Evolutionary conservation across 2,329 filamentous ascomycete genomes (phyloP).

Genomic region (Diaporthe sp.): DNA sequence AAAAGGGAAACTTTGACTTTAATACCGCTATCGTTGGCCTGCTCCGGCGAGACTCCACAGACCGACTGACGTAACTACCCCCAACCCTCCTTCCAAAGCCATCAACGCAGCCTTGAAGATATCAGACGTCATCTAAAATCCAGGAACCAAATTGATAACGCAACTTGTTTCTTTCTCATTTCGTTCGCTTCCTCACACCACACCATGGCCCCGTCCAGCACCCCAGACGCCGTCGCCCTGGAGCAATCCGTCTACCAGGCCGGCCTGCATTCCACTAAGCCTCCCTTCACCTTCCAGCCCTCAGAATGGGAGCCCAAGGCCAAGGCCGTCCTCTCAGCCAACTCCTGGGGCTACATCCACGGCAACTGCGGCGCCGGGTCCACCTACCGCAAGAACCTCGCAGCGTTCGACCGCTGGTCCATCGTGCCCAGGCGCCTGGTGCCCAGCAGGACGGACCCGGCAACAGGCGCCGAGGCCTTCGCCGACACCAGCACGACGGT

Average conservation of each 20-base stretch:
- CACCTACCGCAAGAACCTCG: slow-evolving; percentile 40
- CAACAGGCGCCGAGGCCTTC: slow-evolving; percentile 20
- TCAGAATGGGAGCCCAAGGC: slow-evolving; percentile 39
- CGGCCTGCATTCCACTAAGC: slow-evolving; percentile 36
- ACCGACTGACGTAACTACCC: background rate
- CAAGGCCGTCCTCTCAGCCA: slow-evolving; percentile 38
- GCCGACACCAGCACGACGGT: slow-evolving; percentile 62
- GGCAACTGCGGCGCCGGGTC: slow-evolving; percentile 38
- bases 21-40: background rate
- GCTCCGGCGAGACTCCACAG: background rate
- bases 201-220: slow-evolving; percentile 11
- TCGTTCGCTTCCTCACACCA: background rate
- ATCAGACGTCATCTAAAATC: background rate
- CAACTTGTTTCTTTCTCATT: accelerated
- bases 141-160: background rate
- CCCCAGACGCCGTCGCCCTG: slow-evolving; percentile 34
- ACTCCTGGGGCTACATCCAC: slow-evolving; percentile 41
- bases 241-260: slow-evolving; percentile 36
- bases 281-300: slow-evolving; percentile 39
- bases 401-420: slow-evolving; percentile 40
- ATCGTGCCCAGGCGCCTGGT: slow-evolving; percentile 37
- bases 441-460: slow-evolving; percentile 26
- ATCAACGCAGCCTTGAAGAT: background rate
- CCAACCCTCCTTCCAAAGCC: background rate
- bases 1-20: background rate